phyloP scores from a whole-genome alignment of 1,139 yeast genomes.

The Cylindricascospora bacillispora region DNA sequence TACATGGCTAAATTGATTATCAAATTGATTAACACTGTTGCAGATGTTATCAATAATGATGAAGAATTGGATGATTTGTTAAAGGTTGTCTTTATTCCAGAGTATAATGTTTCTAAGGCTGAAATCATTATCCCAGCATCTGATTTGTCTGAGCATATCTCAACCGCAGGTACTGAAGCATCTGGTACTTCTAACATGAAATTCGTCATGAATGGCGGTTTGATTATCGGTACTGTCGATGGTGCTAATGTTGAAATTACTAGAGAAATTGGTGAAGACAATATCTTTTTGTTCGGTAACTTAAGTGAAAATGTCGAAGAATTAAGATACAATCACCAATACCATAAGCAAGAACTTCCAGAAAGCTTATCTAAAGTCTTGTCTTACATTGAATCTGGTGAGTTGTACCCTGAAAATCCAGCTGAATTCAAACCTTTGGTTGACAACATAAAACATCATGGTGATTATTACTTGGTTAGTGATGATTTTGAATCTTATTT shows the following conservation, averaged over 20 bases:
- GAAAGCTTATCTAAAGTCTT: conserved; percentile 50
- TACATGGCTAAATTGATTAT: conserved; percentile 89
- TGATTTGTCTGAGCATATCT: conserved; percentile 84
- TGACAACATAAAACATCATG: conserved; percentile 56
- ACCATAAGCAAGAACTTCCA: conserved; percentile 39
- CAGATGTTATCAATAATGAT: conserved; percentile 70
- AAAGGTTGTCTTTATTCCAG: conserved; percentile 82
- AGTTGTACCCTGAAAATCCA: conserved; percentile 48
- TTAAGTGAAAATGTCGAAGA: conserved; percentile 83
- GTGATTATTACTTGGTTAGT: conserved; percentile 76
- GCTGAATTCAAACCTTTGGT: conserved; percentile 57
- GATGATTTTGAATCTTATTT: conserved; percentile 84
- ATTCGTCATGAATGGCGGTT: conserved; percentile 86
- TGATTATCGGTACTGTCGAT: conserved; percentile 90
- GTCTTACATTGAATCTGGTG: conserved; percentile 52
- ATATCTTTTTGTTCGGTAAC: conserved; percentile 84
- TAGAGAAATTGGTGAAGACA: conserved; percentile 85
- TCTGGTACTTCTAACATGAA: conserved; percentile 96
- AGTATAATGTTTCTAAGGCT: conserved; percentile 87
- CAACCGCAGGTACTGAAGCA: conserved; percentile 98
- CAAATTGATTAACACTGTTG: conserved; percentile 71
- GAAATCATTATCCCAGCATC: conserved; percentile 85
- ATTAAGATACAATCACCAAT: conserved; percentile 62
- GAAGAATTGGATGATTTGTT: conserved; percentile 58
- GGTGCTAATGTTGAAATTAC: conserved; percentile 96